Base-by-base conservation (phyloP, 306 rosid genomes). In the Hippophae tibetana region DNA sequence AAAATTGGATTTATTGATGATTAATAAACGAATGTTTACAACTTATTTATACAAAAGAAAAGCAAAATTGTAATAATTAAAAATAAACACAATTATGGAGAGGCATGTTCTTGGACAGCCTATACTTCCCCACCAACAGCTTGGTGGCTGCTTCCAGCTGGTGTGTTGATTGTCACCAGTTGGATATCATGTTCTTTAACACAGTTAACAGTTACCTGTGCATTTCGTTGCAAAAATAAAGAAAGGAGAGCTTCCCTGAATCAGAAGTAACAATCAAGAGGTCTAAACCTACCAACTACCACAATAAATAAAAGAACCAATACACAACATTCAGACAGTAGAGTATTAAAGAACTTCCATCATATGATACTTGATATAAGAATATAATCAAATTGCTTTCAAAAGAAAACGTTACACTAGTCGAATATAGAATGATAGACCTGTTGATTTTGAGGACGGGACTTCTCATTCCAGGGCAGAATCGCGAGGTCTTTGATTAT, bases 161-260 rank as follows among this genome's bases (percentile, higher is more conserved):
- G n/a, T n/a, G n/a, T n/a, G n/a, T n/a, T n/a, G n/a, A n/a, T n/a
- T n/a, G n/a, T n/a, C n/a, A n/a, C n/a, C n/a, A n/a, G n/a, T n/a
- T n/a, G n/a, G n/a, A n/a, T n/a, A n/a, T n/a, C n/a, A n/a, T n/a
- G n/a, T n/a, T n/a, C n/a, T n/a, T n/a, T n/a, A n/a, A n/a, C n/a
- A n/a, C n/a, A n/a, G n/a, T n/a, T n/a, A n/a, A n/a, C n/a, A n/a
- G 11, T 51, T 64, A 90, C 98, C 96, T 87, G 86, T 85, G 85
- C 98, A 87, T 90, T 78, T 90, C 89, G 66, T 79, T 85, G 87
- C 98, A 82, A 72, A 90, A 90, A 48, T 90, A 76, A 69, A 90
- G 90, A 75, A 90, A 60, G 1, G 98, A 87, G 55, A 90, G 85
- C 84, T 90, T 90, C 74, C 98, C 96, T 2, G 98, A 90, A 79